Evolutionary conservation across 1,139 yeast genomes (phyloP).

Genomic region (Candida pseudoviswanathii): DNA sequence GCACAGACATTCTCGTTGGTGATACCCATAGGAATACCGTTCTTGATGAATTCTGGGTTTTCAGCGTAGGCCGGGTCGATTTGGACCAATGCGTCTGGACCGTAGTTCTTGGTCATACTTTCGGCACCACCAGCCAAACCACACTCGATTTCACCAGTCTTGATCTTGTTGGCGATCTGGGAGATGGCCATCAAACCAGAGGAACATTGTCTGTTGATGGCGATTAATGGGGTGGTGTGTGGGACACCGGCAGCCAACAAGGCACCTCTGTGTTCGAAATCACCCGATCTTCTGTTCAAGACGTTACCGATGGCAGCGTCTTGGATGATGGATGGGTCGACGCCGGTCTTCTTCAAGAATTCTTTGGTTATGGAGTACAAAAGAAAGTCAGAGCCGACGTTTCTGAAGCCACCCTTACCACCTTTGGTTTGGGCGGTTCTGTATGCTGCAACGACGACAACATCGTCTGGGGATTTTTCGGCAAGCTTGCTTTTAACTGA

Average conservation of each 20-base stretch:
- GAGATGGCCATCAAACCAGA: constrained; percentile 43
- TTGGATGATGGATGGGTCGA: constrained; percentile 49
- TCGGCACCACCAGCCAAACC: constrained; percentile 49
- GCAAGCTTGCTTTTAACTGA: constrained; percentile 14
- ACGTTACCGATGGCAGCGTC: constrained; percentile 84
- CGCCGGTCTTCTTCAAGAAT: constrained; percentile 27
- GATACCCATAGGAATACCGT: constrained; percentile 73
- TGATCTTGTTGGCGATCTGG: constrained; percentile 34
- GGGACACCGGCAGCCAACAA: constrained; percentile 39
- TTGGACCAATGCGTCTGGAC: constrained; percentile 33
- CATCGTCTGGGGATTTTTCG: constrained; percentile 20
- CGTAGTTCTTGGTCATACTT: constrained; percentile 43
- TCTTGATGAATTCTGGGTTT: constrained; percentile 23
- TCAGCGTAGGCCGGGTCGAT: constrained; percentile 22
- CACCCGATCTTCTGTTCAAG: constrained; percentile 82
- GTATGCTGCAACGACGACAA: constrained; percentile 37
- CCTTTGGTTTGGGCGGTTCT: constrained; percentile 42
- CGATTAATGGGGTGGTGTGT: constrained; percentile 33
- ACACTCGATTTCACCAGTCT: constrained; percentile 33
- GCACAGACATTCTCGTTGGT: constrained; percentile 26
- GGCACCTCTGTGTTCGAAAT: constrained; percentile 81
- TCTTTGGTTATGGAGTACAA: constrained; percentile 31
- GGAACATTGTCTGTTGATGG: constrained; percentile 45
- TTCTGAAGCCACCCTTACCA: constrained; percentile 39
- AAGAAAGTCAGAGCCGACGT: constrained; percentile 37